Evolutionary conservation across 805 yeast genomes (phyloP).

Genomic region (Jamesozyma rosinii): DNA sequence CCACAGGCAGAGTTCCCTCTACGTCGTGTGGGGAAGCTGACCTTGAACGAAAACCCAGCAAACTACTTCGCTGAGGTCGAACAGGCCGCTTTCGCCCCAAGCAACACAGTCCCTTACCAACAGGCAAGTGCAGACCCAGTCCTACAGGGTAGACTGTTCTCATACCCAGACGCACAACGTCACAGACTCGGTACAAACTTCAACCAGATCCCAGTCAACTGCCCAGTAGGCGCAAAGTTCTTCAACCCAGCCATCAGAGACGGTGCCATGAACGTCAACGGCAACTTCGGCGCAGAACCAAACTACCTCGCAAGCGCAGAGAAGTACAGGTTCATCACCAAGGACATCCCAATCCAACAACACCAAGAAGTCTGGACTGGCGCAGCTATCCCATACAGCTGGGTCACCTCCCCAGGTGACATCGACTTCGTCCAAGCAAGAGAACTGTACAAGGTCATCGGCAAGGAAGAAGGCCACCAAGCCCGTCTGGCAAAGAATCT

Average conservation of each 20-base stretch:
- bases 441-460: conserved; percentile 68
- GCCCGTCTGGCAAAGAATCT: conserved; percentile 74
- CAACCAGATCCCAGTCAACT: conserved; percentile 80
- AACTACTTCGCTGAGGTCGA: conserved; percentile 84
- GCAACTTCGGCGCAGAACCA: conserved; percentile 69
- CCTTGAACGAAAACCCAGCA: conserved; percentile 72
- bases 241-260: conserved; percentile 72
- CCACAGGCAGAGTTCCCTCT: conserved; percentile 79
- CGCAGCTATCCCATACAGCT: conserved; percentile 76
- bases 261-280: conserved; percentile 63
- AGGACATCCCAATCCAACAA: conserved; percentile 37
- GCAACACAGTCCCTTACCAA: conserved; percentile 76
- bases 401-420: conserved; percentile 57
- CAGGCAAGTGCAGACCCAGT: conserved; percentile 80
- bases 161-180: conserved; percentile 80
- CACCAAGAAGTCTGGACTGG: conserved; percentile 78
- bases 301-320: conserved; percentile 55
- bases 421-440: conserved; percentile 72
- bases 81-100: conserved; percentile 78
- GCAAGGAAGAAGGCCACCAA: conserved; percentile 73
- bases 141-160: conserved; percentile 68
- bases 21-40: conserved; percentile 73
- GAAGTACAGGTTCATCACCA: conserved; percentile 26
- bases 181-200: conserved; percentile 69
- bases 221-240: conserved; percentile 51